Evolutionary conservation across 1,139 yeast genomes (phyloP), one percentile per base, ranked within the genome.

Genomic region (Geotrichum europaeum): DNA sequence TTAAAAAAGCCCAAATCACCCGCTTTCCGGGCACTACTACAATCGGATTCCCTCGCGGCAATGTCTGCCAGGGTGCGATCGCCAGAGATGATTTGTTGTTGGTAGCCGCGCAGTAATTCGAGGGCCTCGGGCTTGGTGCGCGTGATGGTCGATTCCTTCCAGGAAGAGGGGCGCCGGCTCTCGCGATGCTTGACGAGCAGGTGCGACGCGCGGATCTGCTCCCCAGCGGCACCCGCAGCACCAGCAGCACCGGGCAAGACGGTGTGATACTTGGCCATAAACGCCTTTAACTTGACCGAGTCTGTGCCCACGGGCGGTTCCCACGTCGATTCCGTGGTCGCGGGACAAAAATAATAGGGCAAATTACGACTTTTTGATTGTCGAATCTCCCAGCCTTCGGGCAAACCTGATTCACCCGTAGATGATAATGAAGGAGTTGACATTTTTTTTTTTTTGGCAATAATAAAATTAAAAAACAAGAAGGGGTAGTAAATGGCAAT

Each of bases 1-100:
- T 89, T 90, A 71, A 94, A 94, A 71, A 77, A 84, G 0, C 99
- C 99, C 69, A 94, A 79, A 72, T 94, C 99, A 53, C 99, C 99
- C 32, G 91, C 91, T 69, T 89, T 85, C 54, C 87, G 79, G 67
- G 89, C 96, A 10, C 96, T 87, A 25, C 89, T 82, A 73, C 98
- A 91, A 72, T 94, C 99, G 65, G 96, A 87, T 70, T 90, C 96
- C 3, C 91, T 83, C 56, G 79, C 72, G 0, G 98, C 98, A 65
- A 92, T 75, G 54, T 88, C 89, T 52, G 82, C 82, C 57, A 94
- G 81, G 22, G 84, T 79, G 36, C 81, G 77, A 53, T 86, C 89
- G n/a, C 96, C 96, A 49, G 80, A 79, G 66, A 85, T 75, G 62
- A 91, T 86, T 62, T 81, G 78, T 10, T 80, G 78, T 69, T 87